Conservation (phyloP, 2,329 filamentous ascomycete species). For the Sclerotinia glacialis region DNA sequence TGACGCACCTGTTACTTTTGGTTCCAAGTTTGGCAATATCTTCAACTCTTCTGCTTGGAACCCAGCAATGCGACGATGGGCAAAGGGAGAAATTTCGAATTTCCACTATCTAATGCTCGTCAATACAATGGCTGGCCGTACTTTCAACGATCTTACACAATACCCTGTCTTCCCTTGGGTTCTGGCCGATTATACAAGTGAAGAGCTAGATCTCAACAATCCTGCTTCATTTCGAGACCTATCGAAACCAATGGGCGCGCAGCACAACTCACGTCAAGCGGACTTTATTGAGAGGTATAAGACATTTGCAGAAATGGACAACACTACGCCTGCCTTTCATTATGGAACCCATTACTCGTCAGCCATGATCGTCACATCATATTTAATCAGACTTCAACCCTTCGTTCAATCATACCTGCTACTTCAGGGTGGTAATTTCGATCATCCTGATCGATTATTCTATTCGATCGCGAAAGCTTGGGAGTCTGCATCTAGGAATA, state of each 20-base stretch:
- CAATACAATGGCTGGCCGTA: constrained; percentile 94
- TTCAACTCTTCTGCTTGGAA: constrained; percentile 82
- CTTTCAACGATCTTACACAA: constrained; percentile 96
- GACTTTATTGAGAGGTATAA: constrained; percentile 83
- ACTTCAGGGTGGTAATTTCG: constrained; percentile 92
- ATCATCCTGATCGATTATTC: constrained; percentile 93
- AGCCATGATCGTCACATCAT: constrained; percentile 97
- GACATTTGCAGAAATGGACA: constrained; percentile 86
- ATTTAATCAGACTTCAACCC: constrained; percentile 89
- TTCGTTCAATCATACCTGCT: constrained; percentile 95
- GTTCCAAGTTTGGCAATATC: constrained; percentile 86
- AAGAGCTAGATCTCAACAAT: constrained; percentile 82
- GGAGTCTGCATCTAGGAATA: constrained; percentile 83
- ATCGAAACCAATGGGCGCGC: constrained; percentile 94
- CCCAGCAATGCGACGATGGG: constrained; percentile 84
- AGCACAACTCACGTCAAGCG: constrained; percentile 70
- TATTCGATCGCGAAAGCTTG: constrained; percentile 90
- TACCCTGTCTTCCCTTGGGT: constrained; percentile 99
- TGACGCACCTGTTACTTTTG: constrained; percentile 61
- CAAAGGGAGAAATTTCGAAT: constrained; percentile 92
- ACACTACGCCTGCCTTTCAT: constrained; percentile 75
- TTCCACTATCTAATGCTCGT: constrained; percentile 99
- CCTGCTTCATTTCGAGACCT: constrained; percentile 85
- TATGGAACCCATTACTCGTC: constrained; percentile 99
- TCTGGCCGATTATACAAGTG: constrained; percentile 89